Conservation (phyloP, 2,329 filamentous ascomycete species). For the Colletotrichum chrysophilum region DNA sequence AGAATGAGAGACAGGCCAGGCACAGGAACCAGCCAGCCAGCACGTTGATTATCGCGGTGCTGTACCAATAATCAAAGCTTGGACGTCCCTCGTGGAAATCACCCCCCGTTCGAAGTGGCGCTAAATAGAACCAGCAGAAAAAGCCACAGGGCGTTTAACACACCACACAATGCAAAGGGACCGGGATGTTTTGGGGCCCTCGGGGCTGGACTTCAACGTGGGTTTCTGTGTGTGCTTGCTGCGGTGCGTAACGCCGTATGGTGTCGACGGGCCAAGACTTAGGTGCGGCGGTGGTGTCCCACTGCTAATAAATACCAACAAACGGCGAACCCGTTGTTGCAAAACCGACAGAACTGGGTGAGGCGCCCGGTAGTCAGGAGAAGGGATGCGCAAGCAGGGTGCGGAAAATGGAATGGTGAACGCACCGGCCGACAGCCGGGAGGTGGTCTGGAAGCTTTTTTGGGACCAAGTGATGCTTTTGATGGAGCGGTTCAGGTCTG, state of each 20-base stretch:
- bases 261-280: background rate
- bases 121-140: background rate
- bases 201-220: background rate
- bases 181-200: background rate
- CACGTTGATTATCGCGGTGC: background rate
- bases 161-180: background rate
- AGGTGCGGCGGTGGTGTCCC: background rate
- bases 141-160: conserved; percentile 17
- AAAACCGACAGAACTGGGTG: background rate
- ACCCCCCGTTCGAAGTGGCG: background rate
- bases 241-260: background rate
- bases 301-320: conserved; percentile 11
- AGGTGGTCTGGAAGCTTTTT: conserved; percentile 11
- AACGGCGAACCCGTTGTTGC: background rate
- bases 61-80: conserved; percentile 5
- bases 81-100: conserved; percentile 12
- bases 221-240: background rate
- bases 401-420: background rate
- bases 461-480: conserved; percentile 8
- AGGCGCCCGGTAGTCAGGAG: conserved; percentile 11
- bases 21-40: background rate
- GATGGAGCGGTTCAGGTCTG: conserved; percentile 15
- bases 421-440: conserved; percentile 7
- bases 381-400: background rate
- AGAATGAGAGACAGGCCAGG: background rate